A percentile compares a stretch with the other conserved stretches of the same genome.
Evolutionary conservation across 129 eudicot genomes (phyloP).

Genomic region (Erigeron canadensis): DNA sequence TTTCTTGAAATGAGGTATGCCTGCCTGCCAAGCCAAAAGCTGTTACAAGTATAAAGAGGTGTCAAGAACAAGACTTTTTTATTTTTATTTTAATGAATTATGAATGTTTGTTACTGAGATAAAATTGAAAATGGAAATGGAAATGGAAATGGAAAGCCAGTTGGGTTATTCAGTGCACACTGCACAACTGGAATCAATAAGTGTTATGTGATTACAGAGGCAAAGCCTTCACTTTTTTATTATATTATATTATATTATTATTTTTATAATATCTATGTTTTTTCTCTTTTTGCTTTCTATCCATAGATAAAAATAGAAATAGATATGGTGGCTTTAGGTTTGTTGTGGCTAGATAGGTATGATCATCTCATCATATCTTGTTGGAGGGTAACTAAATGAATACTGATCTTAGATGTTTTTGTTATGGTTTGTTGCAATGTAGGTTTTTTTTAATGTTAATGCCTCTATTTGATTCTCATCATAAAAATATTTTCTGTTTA

Average conservation of each 20-base stretch:
- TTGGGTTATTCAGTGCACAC: conserved; percentile 49
- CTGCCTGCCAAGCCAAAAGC: conserved; percentile 30
- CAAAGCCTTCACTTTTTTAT: conserved; percentile 36
- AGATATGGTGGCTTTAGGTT: conserved; percentile 29
- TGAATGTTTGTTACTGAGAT: conserved; percentile 13
- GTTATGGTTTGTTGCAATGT: neutral
- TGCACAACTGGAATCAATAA: conserved; percentile 76
- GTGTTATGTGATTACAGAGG: conserved; percentile 29
- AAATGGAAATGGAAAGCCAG: conserved; percentile 35
- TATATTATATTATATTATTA: neutral
- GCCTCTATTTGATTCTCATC: too few relatives aligned
- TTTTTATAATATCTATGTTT: neutral
- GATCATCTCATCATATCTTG: conserved; percentile 83
- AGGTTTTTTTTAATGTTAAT: neutral
- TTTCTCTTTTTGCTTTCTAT: conserved; percentile 30
- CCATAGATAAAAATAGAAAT: neutral
- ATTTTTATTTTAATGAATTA: neutral
- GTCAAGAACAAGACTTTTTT: conserved; percentile 40
- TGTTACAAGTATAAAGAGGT: conserved; percentile 41
- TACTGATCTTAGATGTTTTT: neutral
- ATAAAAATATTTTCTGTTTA: too few relatives aligned
- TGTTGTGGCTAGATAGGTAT: conserved; percentile 51
- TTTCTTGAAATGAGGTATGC: conserved; percentile 20
- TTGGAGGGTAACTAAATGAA: conserved; percentile 25
- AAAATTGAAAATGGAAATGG: neutral